phyloP scores from a whole-genome alignment of 257 asterid genomes.

The Ocimum tenuiflorum region DNA sequence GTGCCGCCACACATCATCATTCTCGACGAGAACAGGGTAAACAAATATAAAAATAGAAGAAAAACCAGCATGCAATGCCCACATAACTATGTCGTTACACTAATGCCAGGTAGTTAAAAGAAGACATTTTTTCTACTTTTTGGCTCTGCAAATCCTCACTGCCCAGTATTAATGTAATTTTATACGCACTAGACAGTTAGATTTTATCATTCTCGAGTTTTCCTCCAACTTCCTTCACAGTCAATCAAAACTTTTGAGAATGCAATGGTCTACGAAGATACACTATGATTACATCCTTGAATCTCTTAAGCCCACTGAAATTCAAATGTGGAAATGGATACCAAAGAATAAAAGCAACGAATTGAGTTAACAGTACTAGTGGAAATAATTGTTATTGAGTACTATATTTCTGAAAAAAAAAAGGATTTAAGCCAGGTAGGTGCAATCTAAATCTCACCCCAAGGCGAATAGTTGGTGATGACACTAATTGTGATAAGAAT shows the following conservation, averaged over 20 bases:
- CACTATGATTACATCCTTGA: neutral
- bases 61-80: too few relatives aligned
- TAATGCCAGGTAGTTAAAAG: too few relatives aligned
- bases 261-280: neutral
- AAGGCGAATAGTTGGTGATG: slow-evolving; percentile 80
- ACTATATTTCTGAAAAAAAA: too few relatives aligned
- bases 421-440: neutral
- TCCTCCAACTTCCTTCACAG: neutral
- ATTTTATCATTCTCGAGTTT: neutral
- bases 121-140: too few relatives aligned
- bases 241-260: neutral
- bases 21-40: too few relatives aligned
- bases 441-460: slow-evolving; percentile 55
- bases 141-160: too few relatives aligned
- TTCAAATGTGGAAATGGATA: neutral
- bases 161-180: too few relatives aligned
- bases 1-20: too few relatives aligned
- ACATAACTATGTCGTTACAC: too few relatives aligned
- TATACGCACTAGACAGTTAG: neutral
- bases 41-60: too few relatives aligned
- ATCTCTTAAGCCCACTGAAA: neutral
- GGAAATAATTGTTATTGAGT: too few relatives aligned
- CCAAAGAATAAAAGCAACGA: neutral
- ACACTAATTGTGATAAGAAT: slow-evolving; percentile 62
- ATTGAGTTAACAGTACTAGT: neutral